phyloP scores from a whole-genome alignment of 2,329 filamentous ascomycete species.

The Diaporthe humulicola region DNA sequence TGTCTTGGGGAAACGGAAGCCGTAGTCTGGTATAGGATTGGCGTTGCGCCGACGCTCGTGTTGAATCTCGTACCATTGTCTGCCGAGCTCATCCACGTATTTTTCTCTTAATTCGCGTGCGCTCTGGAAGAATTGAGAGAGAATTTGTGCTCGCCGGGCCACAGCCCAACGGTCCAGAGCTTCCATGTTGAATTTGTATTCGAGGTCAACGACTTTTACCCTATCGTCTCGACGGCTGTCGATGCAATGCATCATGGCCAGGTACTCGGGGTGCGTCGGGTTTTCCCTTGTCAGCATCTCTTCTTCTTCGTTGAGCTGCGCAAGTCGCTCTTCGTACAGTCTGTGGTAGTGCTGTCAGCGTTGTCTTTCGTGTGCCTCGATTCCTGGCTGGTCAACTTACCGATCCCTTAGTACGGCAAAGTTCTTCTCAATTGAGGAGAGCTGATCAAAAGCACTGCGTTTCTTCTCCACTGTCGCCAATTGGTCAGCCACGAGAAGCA shows the following conservation, averaged over 20 bases:
- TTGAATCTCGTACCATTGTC: slow-evolving; percentile 94
- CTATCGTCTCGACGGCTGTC: slow-evolving; percentile 86
- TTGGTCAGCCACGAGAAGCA: slow-evolving; percentile 46
- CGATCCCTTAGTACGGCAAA: slow-evolving; percentile 88
- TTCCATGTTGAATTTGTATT: slow-evolving; percentile 80
- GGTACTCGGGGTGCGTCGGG: slow-evolving; percentile 89
- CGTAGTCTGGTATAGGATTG: slow-evolving; percentile 84
- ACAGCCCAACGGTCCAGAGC: slow-evolving; percentile 81
- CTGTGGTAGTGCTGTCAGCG: slow-evolving; percentile 57
- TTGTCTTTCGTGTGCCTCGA: not conserved
- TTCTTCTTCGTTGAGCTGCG: slow-evolving; percentile 81
- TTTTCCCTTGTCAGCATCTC: slow-evolving; percentile 69
- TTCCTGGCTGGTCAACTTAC: slow-evolving; percentile 56
- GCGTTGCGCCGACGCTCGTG: slow-evolving; percentile 79
- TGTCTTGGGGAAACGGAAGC: slow-evolving; percentile 83
- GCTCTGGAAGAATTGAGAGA: slow-evolving; percentile 91
- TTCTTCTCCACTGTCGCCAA: slow-evolving; percentile 77
- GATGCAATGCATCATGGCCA: slow-evolving; percentile 90
- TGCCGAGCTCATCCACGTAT: slow-evolving; percentile 83
- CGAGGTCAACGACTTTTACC: slow-evolving; percentile 79
- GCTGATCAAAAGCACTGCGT: slow-evolving; percentile 82
- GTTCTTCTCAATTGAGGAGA: slow-evolving; percentile 86
- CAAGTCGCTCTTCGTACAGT: slow-evolving; percentile 89
- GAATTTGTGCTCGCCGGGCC: slow-evolving; percentile 86
- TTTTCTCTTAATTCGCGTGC: slow-evolving; percentile 86